Conservation (phyloP, 2,329 filamentous ascomycete genomes). For the Phyllosticta paracitricarpa region DNA sequence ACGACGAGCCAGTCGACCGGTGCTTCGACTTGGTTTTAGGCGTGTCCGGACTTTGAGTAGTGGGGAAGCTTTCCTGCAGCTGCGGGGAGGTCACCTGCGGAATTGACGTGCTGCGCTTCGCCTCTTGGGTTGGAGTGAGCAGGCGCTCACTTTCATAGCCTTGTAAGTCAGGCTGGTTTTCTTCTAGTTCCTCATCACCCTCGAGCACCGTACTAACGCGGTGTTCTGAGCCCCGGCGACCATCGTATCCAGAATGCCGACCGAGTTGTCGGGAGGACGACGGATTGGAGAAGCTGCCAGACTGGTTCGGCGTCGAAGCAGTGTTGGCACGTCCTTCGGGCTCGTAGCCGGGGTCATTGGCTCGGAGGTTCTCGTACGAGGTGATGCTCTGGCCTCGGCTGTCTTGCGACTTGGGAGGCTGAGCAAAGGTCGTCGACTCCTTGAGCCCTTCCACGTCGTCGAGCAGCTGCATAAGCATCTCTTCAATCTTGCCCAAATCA, state of each 20-base stretch:
- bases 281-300: constrained; percentile 62
- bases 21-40: constrained; percentile 83
- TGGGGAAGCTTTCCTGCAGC: constrained; percentile 71
- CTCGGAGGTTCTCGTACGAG: constrained; percentile 63
- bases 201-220: constrained; percentile 87
- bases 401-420: constrained; percentile 14
- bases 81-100: constrained; percentile 44
- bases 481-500: constrained; percentile 69
- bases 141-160: constrained; percentile 51
- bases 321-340: constrained; percentile 71
- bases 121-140: constrained; percentile 51
- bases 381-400: constrained; percentile 42
- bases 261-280: constrained; percentile 26
- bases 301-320: constrained; percentile 64
- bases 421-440: constrained; percentile 25
- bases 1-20: constrained; percentile 67
- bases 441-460: constrained; percentile 71
- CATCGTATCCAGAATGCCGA: constrained; percentile 41
- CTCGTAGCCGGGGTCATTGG: constrained; percentile 67
- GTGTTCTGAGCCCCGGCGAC: constrained; percentile 53
- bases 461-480: constrained; percentile 71
- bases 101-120: constrained; percentile 26
- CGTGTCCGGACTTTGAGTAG: constrained; percentile 15
- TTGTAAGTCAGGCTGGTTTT: constrained; percentile 42
- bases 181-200: constrained; percentile 64